A percentile compares a stretch with the other conserved stretches of the same genome.
Conservation (phyloP, 2,329 filamentous ascomycete genomes). For the Myriosclerotinia curreyana region DNA sequence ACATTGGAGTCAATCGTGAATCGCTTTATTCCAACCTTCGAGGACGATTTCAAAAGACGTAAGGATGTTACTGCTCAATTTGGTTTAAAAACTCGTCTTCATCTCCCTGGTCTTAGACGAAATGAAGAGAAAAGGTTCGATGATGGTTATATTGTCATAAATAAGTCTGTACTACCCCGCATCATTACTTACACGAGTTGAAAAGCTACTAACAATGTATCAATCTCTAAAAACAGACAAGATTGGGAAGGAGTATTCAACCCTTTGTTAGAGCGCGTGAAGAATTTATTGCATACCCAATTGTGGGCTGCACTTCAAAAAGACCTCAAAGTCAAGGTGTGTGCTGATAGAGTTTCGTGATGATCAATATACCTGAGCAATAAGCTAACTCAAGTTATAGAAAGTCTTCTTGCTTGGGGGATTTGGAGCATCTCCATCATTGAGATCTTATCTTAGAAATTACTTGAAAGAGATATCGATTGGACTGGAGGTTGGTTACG, state of each 20-base stretch:
- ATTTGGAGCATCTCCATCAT: constrained; percentile 29
- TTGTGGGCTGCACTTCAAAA: constrained; percentile 19
- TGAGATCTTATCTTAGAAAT: constrained; percentile 16
- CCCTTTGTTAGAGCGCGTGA: constrained; percentile 25
- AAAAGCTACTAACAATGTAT: background rate
- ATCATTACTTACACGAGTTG: background rate
- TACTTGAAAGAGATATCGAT: constrained; percentile 20
- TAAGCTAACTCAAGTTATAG: constrained; percentile 10
- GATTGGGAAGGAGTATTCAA: constrained; percentile 27
- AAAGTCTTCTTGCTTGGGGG: constrained; percentile 32
- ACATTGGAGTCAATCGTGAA: constrained; percentile 18
- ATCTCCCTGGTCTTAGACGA: background rate
- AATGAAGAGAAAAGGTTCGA: constrained; percentile 14
- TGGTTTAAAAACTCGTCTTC: background rate
- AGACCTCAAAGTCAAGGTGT: constrained; percentile 20
- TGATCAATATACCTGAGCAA: background rate
- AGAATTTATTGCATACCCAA: constrained; percentile 20
- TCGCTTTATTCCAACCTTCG: constrained; percentile 7
- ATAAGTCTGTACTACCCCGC: background rate
- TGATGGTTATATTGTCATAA: background rate
- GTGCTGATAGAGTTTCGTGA: background rate
- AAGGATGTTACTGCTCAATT: background rate
- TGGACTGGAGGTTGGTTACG: background rate
- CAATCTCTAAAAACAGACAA: constrained; percentile 7
- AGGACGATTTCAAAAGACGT: constrained; percentile 11